Conservation (phyloP, 2,329 filamentous ascomycete species). For the Hypoxylon sp. region DNA sequence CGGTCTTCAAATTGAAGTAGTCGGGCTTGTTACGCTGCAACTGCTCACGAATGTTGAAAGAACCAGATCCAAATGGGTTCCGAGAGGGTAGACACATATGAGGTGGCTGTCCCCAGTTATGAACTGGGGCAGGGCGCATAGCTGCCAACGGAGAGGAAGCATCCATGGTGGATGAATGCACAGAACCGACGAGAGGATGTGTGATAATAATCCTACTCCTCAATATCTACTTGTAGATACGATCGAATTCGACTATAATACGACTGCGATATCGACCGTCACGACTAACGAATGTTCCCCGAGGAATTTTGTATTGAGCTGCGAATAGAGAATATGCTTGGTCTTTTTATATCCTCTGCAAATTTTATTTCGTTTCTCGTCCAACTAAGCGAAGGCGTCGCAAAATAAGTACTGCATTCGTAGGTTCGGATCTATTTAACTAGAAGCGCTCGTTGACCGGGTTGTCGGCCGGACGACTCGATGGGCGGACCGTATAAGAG, state of each 20-base stretch:
- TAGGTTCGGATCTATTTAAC: no score
- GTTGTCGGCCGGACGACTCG: slow-evolving; percentile 9
- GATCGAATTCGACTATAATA: slow-evolving; percentile 38
- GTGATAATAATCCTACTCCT: slow-evolving; percentile 44
- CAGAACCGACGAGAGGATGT: slow-evolving; percentile 32
- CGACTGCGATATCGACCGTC: slow-evolving; percentile 38
- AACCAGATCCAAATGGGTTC: slow-evolving; percentile 64
- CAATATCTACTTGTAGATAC: slow-evolving; percentile 40
- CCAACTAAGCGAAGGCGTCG: slow-evolving; percentile 16
- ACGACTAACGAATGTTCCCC: slow-evolving; percentile 44
- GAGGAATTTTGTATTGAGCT: no score
- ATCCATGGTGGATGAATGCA: slow-evolving; percentile 72
- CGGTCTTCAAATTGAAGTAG: slow-evolving; percentile 82
- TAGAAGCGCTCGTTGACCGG: no score
- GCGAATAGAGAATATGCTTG: slow-evolving; percentile 6
- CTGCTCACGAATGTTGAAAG: slow-evolving; percentile 83
- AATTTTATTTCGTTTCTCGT: slow-evolving; percentile 12
- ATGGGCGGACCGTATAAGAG: slow-evolving; percentile 1
- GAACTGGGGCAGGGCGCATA: slow-evolving; percentile 79
- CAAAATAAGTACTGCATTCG: slow-evolving; percentile 24
- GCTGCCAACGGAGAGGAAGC: slow-evolving; percentile 93
- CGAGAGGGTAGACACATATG: slow-evolving; percentile 59
- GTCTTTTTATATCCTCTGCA: slow-evolving; percentile 13
- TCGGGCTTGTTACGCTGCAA: slow-evolving; percentile 68
- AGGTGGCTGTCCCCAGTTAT: slow-evolving; percentile 66